phyloP scores from a whole-genome alignment of 768 basidiomycete species.

The Pulveroboletus sp. region DNA sequence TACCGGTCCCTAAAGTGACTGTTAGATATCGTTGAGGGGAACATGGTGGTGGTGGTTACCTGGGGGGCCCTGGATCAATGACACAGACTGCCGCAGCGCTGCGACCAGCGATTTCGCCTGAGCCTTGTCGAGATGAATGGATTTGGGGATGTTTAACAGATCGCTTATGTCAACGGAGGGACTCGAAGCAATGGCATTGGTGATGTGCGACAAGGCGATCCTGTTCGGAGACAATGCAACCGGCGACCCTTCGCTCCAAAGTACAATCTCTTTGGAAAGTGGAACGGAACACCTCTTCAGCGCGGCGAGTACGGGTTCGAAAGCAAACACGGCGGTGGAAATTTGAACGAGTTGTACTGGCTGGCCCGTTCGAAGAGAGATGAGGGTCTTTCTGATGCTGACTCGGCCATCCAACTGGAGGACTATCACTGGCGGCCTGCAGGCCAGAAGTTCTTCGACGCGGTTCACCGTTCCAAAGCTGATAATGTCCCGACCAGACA shows the following conservation, averaged over 20 bases:
- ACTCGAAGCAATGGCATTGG: slow-evolving; percentile 27
- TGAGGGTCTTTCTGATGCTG: slow-evolving; percentile 37
- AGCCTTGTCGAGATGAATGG: slow-evolving; percentile 47
- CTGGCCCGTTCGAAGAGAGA: slow-evolving; percentile 30
- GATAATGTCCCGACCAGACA: slow-evolving; percentile 45
- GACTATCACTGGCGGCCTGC: slow-evolving; percentile 47
- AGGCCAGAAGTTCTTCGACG: slow-evolving; percentile 49
- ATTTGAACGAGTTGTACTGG: slow-evolving; percentile 49
- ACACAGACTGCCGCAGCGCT: slow-evolving; percentile 52
- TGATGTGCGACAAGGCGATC: slow-evolving; percentile 8
- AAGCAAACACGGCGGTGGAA: slow-evolving; percentile 58
- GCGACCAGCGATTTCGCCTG: slow-evolving; percentile 47
- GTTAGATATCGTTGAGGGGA: neutral
- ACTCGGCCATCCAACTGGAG: slow-evolving; percentile 49
- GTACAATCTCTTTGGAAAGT: slow-evolving; percentile 48
- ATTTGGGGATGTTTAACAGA: slow-evolving; percentile 33
- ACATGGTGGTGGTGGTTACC: slow-evolving; percentile 36
- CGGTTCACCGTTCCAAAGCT: slow-evolving; percentile 55
- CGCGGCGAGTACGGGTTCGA: slow-evolving; percentile 56
- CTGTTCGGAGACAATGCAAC: neutral
- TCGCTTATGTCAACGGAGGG: slow-evolving; percentile 37
- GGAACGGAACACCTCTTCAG: slow-evolving; percentile 43
- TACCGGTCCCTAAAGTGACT: slow-evolving; percentile 57
- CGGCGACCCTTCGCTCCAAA: slow-evolving; percentile 40
- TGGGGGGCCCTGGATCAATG: slow-evolving; percentile 69